phyloP scores from a whole-genome alignment of 2,329 filamentous ascomycete species.

The Aspergillus sp. region DNA sequence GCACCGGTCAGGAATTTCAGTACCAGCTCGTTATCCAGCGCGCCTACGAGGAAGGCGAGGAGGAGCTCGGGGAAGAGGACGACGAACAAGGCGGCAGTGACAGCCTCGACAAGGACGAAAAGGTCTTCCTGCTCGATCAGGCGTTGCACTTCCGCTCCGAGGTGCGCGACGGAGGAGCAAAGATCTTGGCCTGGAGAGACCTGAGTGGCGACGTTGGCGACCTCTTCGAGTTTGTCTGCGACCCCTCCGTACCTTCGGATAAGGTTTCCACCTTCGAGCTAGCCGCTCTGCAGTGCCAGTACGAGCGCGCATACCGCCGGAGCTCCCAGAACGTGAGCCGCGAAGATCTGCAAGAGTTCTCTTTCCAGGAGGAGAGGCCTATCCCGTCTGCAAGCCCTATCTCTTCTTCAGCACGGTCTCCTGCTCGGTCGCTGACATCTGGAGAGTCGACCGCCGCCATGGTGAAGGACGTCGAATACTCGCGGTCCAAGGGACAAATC shows the following conservation, averaged over 20 bases:
- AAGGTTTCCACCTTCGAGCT: conserved; percentile 80
- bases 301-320: conserved; percentile 90
- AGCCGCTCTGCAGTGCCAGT: conserved; percentile 88
- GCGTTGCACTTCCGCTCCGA: conserved; percentile 84
- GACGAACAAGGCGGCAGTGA: conserved; percentile 77
- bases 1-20: conserved; percentile 91
- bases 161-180: conserved; percentile 75
- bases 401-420: conserved; percentile 48
- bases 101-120: conserved; percentile 92
- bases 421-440: conserved; percentile 37
- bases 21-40: conserved; percentile 96
- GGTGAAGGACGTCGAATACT: conserved; percentile 48
- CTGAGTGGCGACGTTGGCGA: conserved; percentile 91
- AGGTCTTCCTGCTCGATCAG: conserved; percentile 94
- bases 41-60: conserved; percentile 96
- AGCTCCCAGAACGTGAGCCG: conserved; percentile 78
- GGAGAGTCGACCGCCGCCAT: conserved; percentile 47
- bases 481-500: conserved; percentile 43
- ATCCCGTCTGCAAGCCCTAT: conserved; percentile 63
- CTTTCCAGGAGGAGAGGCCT: conserved; percentile 66
- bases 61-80: conserved; percentile 87
- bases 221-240: conserved; percentile 97
- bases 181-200: conserved; percentile 91
- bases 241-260: conserved; percentile 66
- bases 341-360: conserved; percentile 77